Base-by-base conservation (phyloP, 1,284 basidiomycete species). In the Agaricales sp. region DNA sequence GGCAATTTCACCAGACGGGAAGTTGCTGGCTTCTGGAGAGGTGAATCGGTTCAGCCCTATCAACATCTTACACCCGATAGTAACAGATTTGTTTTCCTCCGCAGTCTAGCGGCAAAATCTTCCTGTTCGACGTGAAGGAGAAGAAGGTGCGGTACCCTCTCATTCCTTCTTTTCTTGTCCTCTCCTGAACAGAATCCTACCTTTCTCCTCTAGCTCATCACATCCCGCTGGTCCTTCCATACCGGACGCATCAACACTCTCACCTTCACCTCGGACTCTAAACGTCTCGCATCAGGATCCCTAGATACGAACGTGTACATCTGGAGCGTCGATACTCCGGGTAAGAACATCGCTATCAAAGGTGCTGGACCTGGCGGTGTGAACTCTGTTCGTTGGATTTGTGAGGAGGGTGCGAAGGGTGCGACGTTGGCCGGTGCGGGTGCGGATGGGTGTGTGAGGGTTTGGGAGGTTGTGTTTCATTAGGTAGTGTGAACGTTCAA, bases 221-320 rank as follows among this genome's bases (percentile, higher is more conserved):
- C 86, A 24, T 71, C 77, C 3, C 80, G 82, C 49, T 98, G 95
- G 95, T 81, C 89, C 2, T 86, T 87, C 72, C 95, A 99, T 67
- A 77, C 82, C 2, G 90, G 80, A 1, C 81, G 91, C 18, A 78
- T 98, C 52, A 78, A 86, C 56, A 79, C 87, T 14, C 74, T 98
- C 13, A 69, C 78, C 1, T 98, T 87, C 80, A 85, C 86, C 2
- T 62, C 77, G 1, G 82, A 89, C 58, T 82, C 82, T 2, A 72
- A 73, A 57, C 78, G 92, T 57, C 80, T 89, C 52, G 92, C 84
- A 2, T 92, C 91, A 4, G 92, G 85, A 13, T 91, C 91, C 6
- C 74, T 95, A 30, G 95, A 99, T 63, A 95, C 93, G 22, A 81
- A 92, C 59, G 80, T 96, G 4, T 96, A 92, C 62, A 68, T 98